Percentiles rank a stretch among this genome's conserved stretches.
These are phyloP conservation scores for Boechera stricta DNA, from an alignment of 345 rosid species.

Conservation along the genomic window DNA sequence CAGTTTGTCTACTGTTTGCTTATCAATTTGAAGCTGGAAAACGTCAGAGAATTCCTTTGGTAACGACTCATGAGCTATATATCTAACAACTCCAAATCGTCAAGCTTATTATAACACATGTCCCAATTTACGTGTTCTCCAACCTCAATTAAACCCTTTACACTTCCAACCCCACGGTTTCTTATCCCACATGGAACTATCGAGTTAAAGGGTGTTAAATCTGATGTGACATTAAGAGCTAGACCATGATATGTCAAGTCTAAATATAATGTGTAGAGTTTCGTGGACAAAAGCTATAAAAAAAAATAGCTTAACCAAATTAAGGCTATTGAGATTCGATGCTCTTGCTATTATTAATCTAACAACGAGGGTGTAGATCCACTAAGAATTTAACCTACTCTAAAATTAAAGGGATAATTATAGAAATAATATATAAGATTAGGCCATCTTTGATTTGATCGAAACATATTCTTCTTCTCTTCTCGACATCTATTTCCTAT, in stretches of 20 bases:
- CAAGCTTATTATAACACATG: no score
- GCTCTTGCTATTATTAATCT: constrained; percentile 10
- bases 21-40: no score
- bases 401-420: background rate
- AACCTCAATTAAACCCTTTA: no score
- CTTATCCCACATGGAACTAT: no score
- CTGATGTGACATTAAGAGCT: no score
- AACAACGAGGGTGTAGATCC: background rate
- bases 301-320: background rate
- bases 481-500: background rate
- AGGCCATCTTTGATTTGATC: background rate
- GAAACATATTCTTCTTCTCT: background rate
- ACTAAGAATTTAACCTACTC: background rate
- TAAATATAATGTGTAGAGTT: background rate
- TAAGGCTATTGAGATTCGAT: constrained; percentile 1
- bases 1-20: background rate
- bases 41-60: no score
- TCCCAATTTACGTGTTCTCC: no score
- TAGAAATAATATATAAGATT: background rate
- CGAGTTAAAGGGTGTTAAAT: no score
- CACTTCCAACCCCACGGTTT: no score
- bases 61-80: no score
- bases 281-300: background rate
- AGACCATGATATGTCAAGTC: no score
- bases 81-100: no score